phyloP scores from a whole-genome alignment of 345 rosid genomes.

The Zanthoxylum bungeanum region DNA sequence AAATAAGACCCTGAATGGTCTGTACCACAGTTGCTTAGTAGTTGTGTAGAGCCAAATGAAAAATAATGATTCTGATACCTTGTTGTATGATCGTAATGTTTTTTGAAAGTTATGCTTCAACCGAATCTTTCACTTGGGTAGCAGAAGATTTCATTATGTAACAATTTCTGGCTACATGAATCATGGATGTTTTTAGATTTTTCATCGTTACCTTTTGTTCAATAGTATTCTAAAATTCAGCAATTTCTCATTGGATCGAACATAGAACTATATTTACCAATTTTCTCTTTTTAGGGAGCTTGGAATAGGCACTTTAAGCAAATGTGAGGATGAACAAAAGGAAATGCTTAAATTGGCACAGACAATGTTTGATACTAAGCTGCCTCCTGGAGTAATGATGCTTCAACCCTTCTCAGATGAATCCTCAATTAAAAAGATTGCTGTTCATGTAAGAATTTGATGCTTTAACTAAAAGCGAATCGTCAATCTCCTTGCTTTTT shows the following conservation, averaged over 20 bases:
- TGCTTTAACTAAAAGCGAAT: neutral
- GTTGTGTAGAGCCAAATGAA: neutral
- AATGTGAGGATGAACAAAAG: constrained; percentile 57
- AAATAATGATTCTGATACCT: neutral
- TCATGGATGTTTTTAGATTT: neutral
- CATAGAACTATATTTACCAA: neutral
- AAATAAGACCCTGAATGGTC: neutral
- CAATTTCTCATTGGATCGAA: neutral
- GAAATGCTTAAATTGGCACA: constrained; percentile 76
- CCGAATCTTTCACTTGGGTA: neutral
- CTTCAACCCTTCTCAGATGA: constrained; percentile 88
- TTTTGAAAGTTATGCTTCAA: neutral
- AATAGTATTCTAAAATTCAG: neutral
- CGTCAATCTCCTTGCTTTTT: neutral
- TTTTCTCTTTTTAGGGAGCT: constrained; percentile 56
- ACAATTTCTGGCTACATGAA: neutral
- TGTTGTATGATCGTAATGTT: neutral
- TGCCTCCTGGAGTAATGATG: constrained; percentile 76
- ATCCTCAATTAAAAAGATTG: constrained; percentile 72
- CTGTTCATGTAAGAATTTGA: constrained; percentile 52
- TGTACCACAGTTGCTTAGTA: neutral
- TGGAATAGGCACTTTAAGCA: constrained; percentile 65
- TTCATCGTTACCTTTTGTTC: neutral
- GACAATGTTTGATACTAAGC: constrained; percentile 82
- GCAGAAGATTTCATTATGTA: neutral